Evolutionary conservation across 1,284 basidiomycete genomes (phyloP), one percentile per base, ranked within the genome.

Genomic region (Volvariella surrecta): DNA sequence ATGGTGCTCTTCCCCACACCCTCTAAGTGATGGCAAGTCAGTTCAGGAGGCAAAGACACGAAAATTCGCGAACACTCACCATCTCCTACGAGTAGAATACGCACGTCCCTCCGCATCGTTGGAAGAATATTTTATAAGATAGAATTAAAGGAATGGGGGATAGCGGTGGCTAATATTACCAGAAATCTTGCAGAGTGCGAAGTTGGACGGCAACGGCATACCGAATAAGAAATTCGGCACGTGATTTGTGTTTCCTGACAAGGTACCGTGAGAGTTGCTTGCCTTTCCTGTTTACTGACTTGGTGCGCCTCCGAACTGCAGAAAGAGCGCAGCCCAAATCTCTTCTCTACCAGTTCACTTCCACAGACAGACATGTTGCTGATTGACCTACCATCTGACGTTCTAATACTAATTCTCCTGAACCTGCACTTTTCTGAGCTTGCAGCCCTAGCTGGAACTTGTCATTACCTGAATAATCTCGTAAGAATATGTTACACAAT

Each of bases 1-100:
- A 97, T 91, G 34, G 89, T 91, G 62, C 89, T 92, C 72, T 95
- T 95, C 52, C 91, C 91, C 54, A 94, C 91, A 52, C 87, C 88
- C 70, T 93, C 91, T 93, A 58, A 21, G 50, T 43, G 47, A 46
- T 31, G 24, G 43, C 39, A 43, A 49, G 37, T 42, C 42, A 50
- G 47, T 22, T 35, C 41, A 44, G 48, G 38, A 48, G 18, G 32
- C 39, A 32, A 30, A 32, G 21, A 52, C 46, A 11, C 9, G 39
- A 37, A 42, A 32, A 34, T 31, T 44, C 43, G 30, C 24, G 24
- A 6, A 11, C 45, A 42, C 54, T 59, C 58, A 86, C 89, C 89
- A 65, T 97, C 94, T 51, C 93, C 93, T 48, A 95, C 90, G 56
- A 97, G 76, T 51, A 95, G 79, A 59, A 96, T 93, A 53, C 93